Evolutionary conservation across 2,329 filamentous ascomycete species (phyloP), one percentile per base, ranked within the genome.

Genomic region (Trichophyton rubrum): DNA sequence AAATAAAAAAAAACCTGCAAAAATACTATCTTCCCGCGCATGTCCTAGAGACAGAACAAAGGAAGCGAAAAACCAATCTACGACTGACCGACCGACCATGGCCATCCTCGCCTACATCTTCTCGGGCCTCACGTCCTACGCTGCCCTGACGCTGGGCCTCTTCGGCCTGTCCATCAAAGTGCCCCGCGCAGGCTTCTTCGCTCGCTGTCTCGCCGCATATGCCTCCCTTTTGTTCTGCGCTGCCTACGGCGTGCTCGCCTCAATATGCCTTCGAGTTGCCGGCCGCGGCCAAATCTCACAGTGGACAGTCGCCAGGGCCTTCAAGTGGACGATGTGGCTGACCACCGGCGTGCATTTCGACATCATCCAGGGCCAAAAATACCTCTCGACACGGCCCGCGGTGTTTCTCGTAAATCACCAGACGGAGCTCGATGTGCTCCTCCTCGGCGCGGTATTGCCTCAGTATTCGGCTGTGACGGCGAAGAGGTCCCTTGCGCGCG

Each of bases 321-420:
- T 96, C 80, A 88, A 91, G 73, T 88, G 83, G 76, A 72, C 82
- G 66, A 95, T 96, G 87, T 80, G 80, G 66, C 73, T 81, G 53
- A 81, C 83, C 56, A 90, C 90, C 0, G 92, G 92, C 62, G 80
- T 96, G 56, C 82, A 79, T 62, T 96, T 97, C 71, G 79, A 82
- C 45, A 74, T 80, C 63, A 75, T 96, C 57, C 81, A 86, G 51
- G 89, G 91, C 11, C 69, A 84, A 62, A 74, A 85, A 65, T 72
- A 85, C 66, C 82, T 91, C 62, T 76, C 77, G 55, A 85, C 79
- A 8, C 83, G 92, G 58, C 93, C 93, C 0, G 91, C 89, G 61
- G 88, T 99, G 61, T 91, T 99, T 69, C 80, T 99, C 67, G 88
- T 88, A 45, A 97, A 97, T 75, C 93, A 99, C 77, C 93, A 99